These are phyloP conservation scores for Phytophthora sojae DNA, from an alignment of 352 stramenopile genomes.

Conservation along the genomic window DNA sequence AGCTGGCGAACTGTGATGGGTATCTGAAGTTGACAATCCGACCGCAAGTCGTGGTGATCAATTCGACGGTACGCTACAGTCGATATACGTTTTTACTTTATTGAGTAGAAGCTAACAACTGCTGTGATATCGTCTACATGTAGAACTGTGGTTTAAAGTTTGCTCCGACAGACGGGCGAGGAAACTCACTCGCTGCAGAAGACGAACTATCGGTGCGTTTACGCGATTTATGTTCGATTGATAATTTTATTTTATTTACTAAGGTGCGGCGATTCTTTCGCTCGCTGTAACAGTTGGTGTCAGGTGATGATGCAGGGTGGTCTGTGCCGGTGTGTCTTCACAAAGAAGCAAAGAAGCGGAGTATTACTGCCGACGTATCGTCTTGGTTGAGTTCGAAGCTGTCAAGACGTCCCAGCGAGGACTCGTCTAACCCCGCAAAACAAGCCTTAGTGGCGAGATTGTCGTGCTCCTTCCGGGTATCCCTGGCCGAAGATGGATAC, in stretches of 20 bases:
- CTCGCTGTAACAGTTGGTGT: constrained; percentile 32
- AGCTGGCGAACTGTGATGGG: constrained; percentile 43
- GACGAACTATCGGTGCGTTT: constrained; percentile 27
- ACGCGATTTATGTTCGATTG: not conserved
- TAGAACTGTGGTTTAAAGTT: constrained; percentile 37
- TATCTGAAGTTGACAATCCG: constrained; percentile 50
- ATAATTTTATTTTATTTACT: not conserved
- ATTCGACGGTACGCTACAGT: constrained; percentile 55
- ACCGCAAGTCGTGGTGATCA: constrained; percentile 63
- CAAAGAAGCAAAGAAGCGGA: constrained; percentile 55
- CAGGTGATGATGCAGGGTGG: constrained; percentile 42
- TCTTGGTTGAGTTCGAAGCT: constrained; percentile 67
- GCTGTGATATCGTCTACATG: constrained; percentile 2
- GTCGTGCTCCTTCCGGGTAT: constrained; percentile 58
- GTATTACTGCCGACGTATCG: constrained; percentile 53
- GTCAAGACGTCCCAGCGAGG: constrained; percentile 47
- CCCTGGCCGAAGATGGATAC: constrained; percentile 41
- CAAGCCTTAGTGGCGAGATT: constrained; percentile 46
- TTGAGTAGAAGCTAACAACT: constrained; percentile 11
- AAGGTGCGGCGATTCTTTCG: not conserved
- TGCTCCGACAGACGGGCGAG: constrained; percentile 31
- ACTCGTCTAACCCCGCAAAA: constrained; percentile 31
- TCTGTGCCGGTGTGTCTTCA: constrained; percentile 57
- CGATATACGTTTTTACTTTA: not conserved
- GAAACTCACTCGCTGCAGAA: constrained; percentile 24